Evolutionary conservation across 371 early-diverging fungal genomes (phyloP).

Genomic region (Sanchytrium tribonematis): DNA sequence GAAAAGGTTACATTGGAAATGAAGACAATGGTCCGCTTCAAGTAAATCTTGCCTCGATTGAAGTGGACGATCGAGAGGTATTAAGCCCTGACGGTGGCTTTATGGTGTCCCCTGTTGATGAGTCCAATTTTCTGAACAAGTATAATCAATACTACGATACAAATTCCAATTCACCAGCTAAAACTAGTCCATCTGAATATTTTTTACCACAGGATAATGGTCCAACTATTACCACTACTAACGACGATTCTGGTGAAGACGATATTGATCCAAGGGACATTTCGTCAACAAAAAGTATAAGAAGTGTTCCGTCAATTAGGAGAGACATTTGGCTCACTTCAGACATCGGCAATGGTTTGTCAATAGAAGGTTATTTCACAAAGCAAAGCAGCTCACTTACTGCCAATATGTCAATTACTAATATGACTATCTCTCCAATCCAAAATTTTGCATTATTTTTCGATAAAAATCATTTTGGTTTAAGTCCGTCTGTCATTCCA

Average conservation of each 20-base stretch:
- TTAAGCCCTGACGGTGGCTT: not conserved
- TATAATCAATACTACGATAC: not conserved
- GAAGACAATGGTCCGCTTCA: not conserved
- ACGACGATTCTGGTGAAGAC: not conserved
- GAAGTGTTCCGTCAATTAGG: not conserved
- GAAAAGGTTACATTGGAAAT: not conserved
- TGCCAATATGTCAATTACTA: not conserved
- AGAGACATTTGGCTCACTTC: not conserved
- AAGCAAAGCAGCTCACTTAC: not conserved
- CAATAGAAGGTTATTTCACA: not conserved
- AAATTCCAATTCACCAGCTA: not conserved
- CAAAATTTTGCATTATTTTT: not conserved
- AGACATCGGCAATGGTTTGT: not conserved
- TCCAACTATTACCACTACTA: not conserved
- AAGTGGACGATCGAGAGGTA: not conserved
- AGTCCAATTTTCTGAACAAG: not conserved
- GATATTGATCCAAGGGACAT: not conserved
- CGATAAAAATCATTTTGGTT: constrained; percentile 1
- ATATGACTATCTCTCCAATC: not conserved
- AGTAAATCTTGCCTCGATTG: not conserved
- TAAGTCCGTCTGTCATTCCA: not conserved
- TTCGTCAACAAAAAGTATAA: not conserved
- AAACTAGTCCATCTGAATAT: not conserved
- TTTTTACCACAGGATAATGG: not conserved
- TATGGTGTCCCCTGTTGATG: not conserved